Evolutionary conservation across 306 rosid genomes (phyloP).

Genomic region (Gillenia trifoliata): DNA sequence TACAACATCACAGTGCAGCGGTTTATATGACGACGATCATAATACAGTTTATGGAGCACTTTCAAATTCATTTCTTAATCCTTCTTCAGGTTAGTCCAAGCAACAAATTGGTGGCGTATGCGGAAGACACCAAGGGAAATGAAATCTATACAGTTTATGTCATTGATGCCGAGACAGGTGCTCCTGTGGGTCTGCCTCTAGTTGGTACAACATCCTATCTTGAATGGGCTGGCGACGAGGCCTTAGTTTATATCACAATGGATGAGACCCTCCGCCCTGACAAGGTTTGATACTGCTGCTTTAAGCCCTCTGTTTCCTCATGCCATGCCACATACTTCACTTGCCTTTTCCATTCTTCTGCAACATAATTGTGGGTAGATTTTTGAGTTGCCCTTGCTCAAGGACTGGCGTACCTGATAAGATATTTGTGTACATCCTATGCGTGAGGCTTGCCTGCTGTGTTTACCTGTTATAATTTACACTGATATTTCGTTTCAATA

Average conservation of each 20-base stretch:
- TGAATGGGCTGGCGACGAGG: constrained; percentile 69
- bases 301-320: background rate
- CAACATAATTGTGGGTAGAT: background rate
- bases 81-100: constrained; percentile 74
- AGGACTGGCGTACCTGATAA: background rate
- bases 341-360: background rate
- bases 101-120: constrained; percentile 74
- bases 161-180: constrained; percentile 67
- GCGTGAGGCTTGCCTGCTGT: no score
- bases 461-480: background rate
- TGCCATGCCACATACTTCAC: background rate
- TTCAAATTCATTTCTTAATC: background rate
- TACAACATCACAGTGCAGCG: no score
- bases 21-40: background rate
- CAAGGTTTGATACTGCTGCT: constrained; percentile 48
- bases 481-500: background rate
- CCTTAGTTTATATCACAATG: constrained; percentile 75
- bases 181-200: constrained; percentile 58
- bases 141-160: constrained; percentile 75
- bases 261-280: constrained; percentile 83
- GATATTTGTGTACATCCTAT: background rate
- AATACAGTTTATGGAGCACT: no score
- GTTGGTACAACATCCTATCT: constrained; percentile 45
- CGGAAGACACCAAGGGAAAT: constrained; percentile 89
- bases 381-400: background rate